Conservation (phyloP, 352 stramenopile species). For the Globisporangium paroecandrum region DNA sequence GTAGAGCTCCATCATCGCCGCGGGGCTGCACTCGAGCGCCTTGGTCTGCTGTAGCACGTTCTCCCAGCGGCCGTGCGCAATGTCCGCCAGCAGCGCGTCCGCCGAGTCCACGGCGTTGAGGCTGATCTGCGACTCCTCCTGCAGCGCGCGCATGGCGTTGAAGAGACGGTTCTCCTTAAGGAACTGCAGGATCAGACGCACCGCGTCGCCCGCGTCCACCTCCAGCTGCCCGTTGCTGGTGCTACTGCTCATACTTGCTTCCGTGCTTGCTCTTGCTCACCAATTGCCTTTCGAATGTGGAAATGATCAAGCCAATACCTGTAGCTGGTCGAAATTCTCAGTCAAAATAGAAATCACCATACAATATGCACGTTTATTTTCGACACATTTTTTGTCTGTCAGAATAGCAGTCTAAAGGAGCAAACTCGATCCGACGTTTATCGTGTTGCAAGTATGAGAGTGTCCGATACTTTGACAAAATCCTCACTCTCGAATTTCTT, state of each 20-base stretch:
- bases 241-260: conserved; percentile 12
- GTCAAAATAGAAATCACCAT: background rate
- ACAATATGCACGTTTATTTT: background rate
- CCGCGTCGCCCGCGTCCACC: conserved; percentile 70
- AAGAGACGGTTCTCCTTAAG: conserved; percentile 90
- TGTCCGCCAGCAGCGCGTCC: conserved; percentile 75
- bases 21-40: conserved; percentile 56
- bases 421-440: background rate
- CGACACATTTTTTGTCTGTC: background rate
- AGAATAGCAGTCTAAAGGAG: background rate
- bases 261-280: conserved; percentile 1
- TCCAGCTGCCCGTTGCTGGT: conserved; percentile 34
- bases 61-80: conserved; percentile 86
- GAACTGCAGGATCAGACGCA: conserved; percentile 91
- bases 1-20: conserved; percentile 85
- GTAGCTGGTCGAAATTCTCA: background rate
- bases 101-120: conserved; percentile 87
- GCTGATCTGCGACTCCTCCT: conserved; percentile 85
- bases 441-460: background rate
- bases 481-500: background rate
- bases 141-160: conserved; percentile 72
- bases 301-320: background rate
- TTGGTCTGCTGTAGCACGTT: conserved; percentile 86
- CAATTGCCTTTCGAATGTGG: background rate
- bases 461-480: background rate